Percentiles rank a stretch among this genome's conserved stretches.
These are phyloP conservation scores for Plasmodium gaboni DNA, from an alignment of 169 alveolate genomes.

Conservation along the genomic window DNA sequence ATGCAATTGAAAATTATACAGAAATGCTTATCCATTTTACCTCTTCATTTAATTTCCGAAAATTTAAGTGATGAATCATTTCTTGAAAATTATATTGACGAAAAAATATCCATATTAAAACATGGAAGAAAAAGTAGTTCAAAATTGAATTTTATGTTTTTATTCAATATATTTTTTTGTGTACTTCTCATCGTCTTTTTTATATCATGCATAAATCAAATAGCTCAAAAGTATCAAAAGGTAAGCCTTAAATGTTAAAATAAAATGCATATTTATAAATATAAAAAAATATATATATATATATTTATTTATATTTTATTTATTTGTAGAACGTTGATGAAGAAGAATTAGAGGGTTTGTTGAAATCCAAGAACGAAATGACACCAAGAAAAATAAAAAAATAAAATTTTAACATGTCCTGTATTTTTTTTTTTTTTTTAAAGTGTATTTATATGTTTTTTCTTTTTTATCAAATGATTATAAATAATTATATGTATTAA, in stretches of 20 bases:
- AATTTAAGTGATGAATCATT: constrained; percentile 30
- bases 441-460: too few species aligned
- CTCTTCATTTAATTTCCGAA: constrained; percentile 25
- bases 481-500: too few species aligned
- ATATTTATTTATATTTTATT: constrained; percentile 2
- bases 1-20: constrained; percentile 34
- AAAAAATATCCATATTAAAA: constrained; percentile 60
- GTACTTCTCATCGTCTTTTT: constrained; percentile 63
- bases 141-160: constrained; percentile 68
- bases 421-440: not conserved
- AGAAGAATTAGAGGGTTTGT: constrained; percentile 45
- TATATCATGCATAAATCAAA: constrained; percentile 72
- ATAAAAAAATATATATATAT: not conserved
- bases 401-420: not conserved
- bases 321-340: constrained; percentile 63
- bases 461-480: too few species aligned
- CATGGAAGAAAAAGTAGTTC: constrained; percentile 42
- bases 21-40: constrained; percentile 34
- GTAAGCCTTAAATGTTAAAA: constrained; percentile 2
- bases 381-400: constrained; percentile 16
- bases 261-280: not conserved
- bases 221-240: constrained; percentile 75
- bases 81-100: constrained; percentile 47
- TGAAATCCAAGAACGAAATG: constrained; percentile 10
- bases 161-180: constrained; percentile 74